Evolutionary conservation across 1,284 basidiomycete species (phyloP), one percentile per base, ranked within the genome.

Genomic region (Boletus sp.): DNA sequence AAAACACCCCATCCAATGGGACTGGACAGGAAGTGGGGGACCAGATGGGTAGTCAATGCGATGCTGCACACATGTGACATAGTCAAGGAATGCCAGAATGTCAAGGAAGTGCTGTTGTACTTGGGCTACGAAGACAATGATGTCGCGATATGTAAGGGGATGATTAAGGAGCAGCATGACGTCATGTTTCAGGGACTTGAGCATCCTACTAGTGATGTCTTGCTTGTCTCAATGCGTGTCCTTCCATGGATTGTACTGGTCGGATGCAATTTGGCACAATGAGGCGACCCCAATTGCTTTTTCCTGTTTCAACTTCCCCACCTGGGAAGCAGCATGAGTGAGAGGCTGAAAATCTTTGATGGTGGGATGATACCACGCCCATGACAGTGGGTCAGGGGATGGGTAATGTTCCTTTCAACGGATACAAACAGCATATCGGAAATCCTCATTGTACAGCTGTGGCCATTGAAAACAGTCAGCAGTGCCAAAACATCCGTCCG

Each of bases 51-150:
- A 23, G 13, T 1, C 0, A 5, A 57, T 19, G 13, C 8, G 30
- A 35, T 31, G 33, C 25, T 35, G 33, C 10, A 51, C 33, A 21
- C 25, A 51, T 6, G 11, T 37, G 19, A 40, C 19, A 21, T 40
- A 40, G 21, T 40, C 17, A 40, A 40, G 38, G 10, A 40, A 40
- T 7, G 38, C 38, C 19, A 40, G 59, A 16, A 54, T 38, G 19
- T 61, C 40, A 0, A 61, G 25, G 28, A 58, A 61, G 8, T 49
- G 44, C 0, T 19, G 13, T 28, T 61, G 60, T 1, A 38, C 60
- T 40, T 58, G 30, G 16, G 35, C 31, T 0, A 59, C 47, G 9
- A 37, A 30, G 6, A 38, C 40, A 14, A 50, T 17, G 5, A 50
- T 21, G 9, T 61, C 38, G 4, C 9, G 33, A 10, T 47, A 64